phyloP scores from a whole-genome alignment of 805 yeast genomes.

The Candida rishiriensis region DNA sequence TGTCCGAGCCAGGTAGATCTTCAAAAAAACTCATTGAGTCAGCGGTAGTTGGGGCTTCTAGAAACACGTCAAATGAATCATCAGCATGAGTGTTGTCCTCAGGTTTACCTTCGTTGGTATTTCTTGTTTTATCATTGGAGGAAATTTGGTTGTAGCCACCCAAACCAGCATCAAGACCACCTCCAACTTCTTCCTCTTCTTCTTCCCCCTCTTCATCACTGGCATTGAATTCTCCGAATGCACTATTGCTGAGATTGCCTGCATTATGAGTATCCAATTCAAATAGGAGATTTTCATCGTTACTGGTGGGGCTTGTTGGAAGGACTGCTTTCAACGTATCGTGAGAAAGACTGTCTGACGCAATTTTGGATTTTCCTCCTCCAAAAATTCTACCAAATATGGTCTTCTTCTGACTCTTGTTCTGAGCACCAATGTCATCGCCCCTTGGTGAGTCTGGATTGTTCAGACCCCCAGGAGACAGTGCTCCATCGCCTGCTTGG shows the following conservation, averaged over 20 bases:
- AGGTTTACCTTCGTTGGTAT: constrained; percentile 1
- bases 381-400: constrained; percentile 24
- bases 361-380: constrained; percentile 23
- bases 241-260: neutral
- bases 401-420: constrained; percentile 9
- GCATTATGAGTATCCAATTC: constrained; percentile 2
- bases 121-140: constrained; percentile 2
- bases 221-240: constrained; percentile 5
- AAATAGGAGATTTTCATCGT: constrained; percentile 4
- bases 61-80: constrained; percentile 2
- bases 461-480: no score
- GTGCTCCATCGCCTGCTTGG: neutral
- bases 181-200: constrained; percentile 9
- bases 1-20: neutral
- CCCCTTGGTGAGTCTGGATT: neutral
- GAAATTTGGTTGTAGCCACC: constrained; percentile 14
- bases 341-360: constrained; percentile 26
- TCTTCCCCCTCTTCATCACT: constrained; percentile 10
- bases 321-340: constrained; percentile 6
- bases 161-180: neutral
- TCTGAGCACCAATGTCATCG: constrained; percentile 1
- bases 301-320: neutral
- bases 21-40: neutral
- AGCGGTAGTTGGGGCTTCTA: neutral
- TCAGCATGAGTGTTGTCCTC: constrained; percentile 2